Base-by-base conservation (phyloP, 352 stramenopile species). In the Aphanomyces cochlioides region DNA sequence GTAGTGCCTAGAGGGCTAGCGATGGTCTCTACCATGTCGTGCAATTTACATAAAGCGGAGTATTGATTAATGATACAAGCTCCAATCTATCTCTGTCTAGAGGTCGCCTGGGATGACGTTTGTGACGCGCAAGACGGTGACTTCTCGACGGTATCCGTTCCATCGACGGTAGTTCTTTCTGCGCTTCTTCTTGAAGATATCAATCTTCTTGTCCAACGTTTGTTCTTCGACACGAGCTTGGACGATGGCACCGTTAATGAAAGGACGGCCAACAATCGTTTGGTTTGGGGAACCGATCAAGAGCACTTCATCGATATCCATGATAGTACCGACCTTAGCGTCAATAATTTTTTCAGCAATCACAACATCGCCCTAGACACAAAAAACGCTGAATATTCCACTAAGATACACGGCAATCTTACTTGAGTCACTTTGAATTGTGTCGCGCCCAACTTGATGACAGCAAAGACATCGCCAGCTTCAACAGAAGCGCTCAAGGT, bases 141-240 rank as follows among this genome's bases (percentile, higher is more conserved):
- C 84, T 75, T 95, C 68, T 58, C 87, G 87, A 77, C 87, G 87
- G 80, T 92, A 93, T 10, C 87, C 87, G 75, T 95, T 92, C 87
- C 85, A 93, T 72, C 87, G 85, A 60, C 85, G 87, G 75, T 95
- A 95, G 75, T 92, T 93, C 80, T 95, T 95, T 89, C 87, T 81
- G 72, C 87, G 85, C 69, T 93, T 93, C 80, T 95, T 95, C 80
- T 95, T 95, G 78, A 95, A 95, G 67, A 95, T 86, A 74, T 93
- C 85, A 63, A 95, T 91, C 75, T 95, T 95, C 61, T 84, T 82
- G 72, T 95, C 87, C 50, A 95, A 73, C 48, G 87, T 95, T 77
- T 95, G 87, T 74, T 95, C 87, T 72, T 95, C 87, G 65, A 95
- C 87, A 47, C 85, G 85, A 12, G 84, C 87, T 57, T 84, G 82